Evolutionary conservation across 2,329 filamentous ascomycete genomes (phyloP).

Genomic region (Penicillium sp.): DNA sequence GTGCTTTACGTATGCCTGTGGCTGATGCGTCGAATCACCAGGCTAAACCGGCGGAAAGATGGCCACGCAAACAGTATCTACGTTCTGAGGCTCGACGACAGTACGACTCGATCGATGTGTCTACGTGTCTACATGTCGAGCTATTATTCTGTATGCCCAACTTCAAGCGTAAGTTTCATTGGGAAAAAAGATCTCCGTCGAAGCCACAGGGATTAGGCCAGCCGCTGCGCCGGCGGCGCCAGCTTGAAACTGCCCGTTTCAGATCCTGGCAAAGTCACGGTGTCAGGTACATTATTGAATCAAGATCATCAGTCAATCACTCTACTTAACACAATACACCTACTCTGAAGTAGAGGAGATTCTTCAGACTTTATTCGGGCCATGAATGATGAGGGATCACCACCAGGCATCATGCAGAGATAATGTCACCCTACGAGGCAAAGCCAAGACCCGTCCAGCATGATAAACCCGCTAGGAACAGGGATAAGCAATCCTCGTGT

Average conservation of each 20-base stretch:
- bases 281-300: neutral
- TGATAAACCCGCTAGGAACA: neutral
- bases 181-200: neutral
- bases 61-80: neutral
- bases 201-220: neutral
- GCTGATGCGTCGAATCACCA: neutral
- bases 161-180: neutral
- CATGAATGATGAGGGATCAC: neutral
- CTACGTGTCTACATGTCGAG: neutral
- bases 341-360: neutral
- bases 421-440: conserved; percentile 1
- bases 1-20: conserved; percentile 1
- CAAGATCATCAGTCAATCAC: neutral
- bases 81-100: no score
- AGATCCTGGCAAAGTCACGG: neutral
- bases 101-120: neutral
- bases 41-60: neutral
- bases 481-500: neutral
- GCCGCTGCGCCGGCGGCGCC: neutral
- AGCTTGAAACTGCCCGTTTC: neutral
- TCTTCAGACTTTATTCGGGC: neutral
- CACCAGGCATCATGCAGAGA: neutral
- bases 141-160: no score
- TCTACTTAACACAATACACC: neutral
- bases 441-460: neutral